Percentiles rank a stretch among this genome's conserved stretches.
These are phyloP conservation scores for Scytalidium lignicola DNA, from an alignment of 2,329 filamentous ascomycete genomes.

Conservation along the genomic window DNA sequence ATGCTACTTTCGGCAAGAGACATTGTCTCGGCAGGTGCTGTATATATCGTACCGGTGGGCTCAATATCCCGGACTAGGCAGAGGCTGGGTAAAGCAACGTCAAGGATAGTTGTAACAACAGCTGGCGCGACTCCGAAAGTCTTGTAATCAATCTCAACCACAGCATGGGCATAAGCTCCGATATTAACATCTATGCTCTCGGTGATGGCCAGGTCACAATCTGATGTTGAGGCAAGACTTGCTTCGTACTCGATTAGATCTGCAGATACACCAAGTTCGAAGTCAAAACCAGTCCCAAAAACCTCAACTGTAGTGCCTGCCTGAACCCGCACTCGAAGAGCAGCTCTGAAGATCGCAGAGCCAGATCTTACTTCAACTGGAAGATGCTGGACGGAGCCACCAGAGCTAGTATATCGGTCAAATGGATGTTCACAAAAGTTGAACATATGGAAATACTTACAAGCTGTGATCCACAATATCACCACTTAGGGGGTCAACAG, in stretches of 20 bases:
- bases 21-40: not conserved
- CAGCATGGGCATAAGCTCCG: slow-evolving; percentile 15
- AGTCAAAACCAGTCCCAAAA: slow-evolving; percentile 14
- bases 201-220: slow-evolving; percentile 11
- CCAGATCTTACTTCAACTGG: slow-evolving; percentile 16
- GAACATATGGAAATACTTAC: slow-evolving; percentile 6
- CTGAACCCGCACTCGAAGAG: slow-evolving; percentile 17
- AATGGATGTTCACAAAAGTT: slow-evolving; percentile 3
- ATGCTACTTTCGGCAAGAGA: not conserved
- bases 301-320: slow-evolving; percentile 17
- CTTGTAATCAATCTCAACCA: slow-evolving; percentile 15
- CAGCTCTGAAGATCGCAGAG: slow-evolving; percentile 14
- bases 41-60: not conserved
- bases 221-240: slow-evolving; percentile 6
- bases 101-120: slow-evolving; percentile 10
- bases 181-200: slow-evolving; percentile 14
- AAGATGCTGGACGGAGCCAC: slow-evolving; percentile 12
- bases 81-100: slow-evolving; percentile 8
- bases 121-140: slow-evolving; percentile 12
- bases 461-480: slow-evolving; percentile 15
- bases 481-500: slow-evolving; percentile 18
- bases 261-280: slow-evolving; percentile 16
- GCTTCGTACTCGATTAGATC: slow-evolving; percentile 18
- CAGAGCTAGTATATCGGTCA: slow-evolving; percentile 4
- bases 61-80: slow-evolving; percentile 2